Conservation (phyloP, 2,329 filamentous ascomycete species). For the Cytospora piceicola region DNA sequence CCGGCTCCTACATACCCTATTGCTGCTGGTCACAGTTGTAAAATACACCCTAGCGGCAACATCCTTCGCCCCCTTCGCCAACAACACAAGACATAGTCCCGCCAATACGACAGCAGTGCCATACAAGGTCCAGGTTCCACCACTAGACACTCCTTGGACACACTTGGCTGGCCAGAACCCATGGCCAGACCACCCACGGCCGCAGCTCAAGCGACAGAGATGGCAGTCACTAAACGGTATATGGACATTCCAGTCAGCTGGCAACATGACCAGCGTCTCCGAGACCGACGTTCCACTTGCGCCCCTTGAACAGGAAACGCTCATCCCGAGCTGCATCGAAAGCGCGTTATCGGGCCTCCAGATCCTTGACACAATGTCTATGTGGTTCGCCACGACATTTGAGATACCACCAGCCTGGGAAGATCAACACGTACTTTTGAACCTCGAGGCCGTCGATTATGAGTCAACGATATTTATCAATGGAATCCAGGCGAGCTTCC, state of each 20-base stretch:
- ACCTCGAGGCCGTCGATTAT: conserved; percentile 64
- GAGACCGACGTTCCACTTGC: conserved; percentile 33
- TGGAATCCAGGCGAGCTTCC: conserved; percentile 52
- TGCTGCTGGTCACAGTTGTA: background rate
- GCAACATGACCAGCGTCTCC: conserved; percentile 30
- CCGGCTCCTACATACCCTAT: conserved; percentile 11
- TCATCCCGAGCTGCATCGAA: conserved; percentile 49
- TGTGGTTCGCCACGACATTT: conserved; percentile 58
- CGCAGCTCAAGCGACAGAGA: conserved; percentile 55
- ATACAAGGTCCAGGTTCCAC: conserved; percentile 46
- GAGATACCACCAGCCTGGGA: conserved; percentile 52
- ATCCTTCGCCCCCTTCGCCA: background rate
- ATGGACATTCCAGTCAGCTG: conserved; percentile 55
- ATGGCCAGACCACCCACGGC: conserved; percentile 63
- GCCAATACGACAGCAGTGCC: conserved; percentile 29
- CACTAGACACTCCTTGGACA: conserved; percentile 57
- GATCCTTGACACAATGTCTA: conserved; percentile 45
- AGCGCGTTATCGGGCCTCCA: conserved; percentile 55
- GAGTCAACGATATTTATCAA: conserved; percentile 63
- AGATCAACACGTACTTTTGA: conserved; percentile 50
- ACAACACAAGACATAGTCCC: conserved; percentile 3
- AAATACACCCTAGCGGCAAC: background rate
- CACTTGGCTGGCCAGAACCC: conserved; percentile 54
- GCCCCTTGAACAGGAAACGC: conserved; percentile 44
- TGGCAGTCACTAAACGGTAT: conserved; percentile 64